phyloP scores from a whole-genome alignment of 2,329 filamentous ascomycete genomes.

The Chaetomiaceae sp. region DNA sequence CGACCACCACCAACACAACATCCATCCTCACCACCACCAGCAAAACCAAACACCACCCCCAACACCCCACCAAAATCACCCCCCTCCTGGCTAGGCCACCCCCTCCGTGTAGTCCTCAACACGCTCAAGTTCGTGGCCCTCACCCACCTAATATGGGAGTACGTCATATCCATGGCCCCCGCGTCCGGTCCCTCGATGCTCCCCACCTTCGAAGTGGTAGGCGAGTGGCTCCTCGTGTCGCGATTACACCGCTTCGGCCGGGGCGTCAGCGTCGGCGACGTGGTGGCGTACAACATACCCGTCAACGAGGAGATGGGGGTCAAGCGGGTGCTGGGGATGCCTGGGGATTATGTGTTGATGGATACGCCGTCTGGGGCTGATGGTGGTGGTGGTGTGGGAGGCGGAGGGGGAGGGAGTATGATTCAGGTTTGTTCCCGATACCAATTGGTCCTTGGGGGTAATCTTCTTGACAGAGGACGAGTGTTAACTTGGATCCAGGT shows the following conservation, averaged over 20 bases:
- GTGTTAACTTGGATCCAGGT: conserved; percentile 49
- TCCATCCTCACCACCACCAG: neutral
- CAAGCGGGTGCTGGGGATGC: conserved; percentile 76
- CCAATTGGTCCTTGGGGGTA: conserved; percentile 1
- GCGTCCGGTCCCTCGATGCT: conserved; percentile 81
- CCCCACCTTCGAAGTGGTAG: conserved; percentile 67
- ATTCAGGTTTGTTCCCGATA: conserved; percentile 59
- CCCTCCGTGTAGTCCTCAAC: conserved; percentile 40
- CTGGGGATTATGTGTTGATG: conserved; percentile 69
- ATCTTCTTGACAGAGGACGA: neutral
- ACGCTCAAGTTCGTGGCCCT: conserved; percentile 45
- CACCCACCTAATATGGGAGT: conserved; percentile 51
- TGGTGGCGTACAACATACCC: conserved; percentile 76
- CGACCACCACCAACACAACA: neutral
- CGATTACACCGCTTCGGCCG: conserved; percentile 66
- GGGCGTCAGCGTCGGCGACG: conserved; percentile 67
- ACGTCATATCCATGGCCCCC: conserved; percentile 56
- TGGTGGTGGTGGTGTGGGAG: neutral
- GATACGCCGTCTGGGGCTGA: conserved; percentile 47
- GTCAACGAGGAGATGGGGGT: conserved; percentile 58
- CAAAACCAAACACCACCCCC: neutral
- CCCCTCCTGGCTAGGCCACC: conserved; percentile 35
- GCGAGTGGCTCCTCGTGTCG: conserved; percentile 66
- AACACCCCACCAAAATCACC: conserved; percentile 23
- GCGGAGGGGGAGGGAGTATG: conserved; percentile 44